Percentiles rank a stretch among this genome's conserved stretches.
phyloP scores from a whole-genome alignment of 73 alveolate species.

The Paramecium sonneborni region DNA sequence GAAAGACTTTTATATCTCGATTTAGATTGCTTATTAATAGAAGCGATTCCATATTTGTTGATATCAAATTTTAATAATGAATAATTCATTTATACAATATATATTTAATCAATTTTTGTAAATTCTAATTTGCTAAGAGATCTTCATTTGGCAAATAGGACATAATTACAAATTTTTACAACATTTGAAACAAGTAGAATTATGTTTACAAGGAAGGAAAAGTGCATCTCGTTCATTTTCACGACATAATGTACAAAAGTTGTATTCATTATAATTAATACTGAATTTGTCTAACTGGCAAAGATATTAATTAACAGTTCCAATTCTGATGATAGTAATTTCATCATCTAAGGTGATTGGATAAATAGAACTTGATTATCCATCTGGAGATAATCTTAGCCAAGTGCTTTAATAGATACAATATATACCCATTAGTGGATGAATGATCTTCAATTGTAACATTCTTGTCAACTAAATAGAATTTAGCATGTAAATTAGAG shows the following conservation, averaged over 20 bases:
- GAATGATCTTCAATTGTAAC: conserved; percentile 44
- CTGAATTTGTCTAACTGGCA: conserved; percentile 42
- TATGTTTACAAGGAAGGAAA: conserved; percentile 85
- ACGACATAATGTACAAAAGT: conserved; percentile 74
- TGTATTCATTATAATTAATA: background rate
- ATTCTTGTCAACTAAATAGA: background rate
- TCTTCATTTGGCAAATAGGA: conserved; percentile 81
- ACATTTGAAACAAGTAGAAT: conserved; percentile 81
- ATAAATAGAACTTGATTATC: background rate
- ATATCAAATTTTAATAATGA: no score
- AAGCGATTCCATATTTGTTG: background rate
- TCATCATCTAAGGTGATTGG: conserved; percentile 23
- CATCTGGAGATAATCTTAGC: conserved; percentile 64
- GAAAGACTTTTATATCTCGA: background rate
- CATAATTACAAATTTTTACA: conserved; percentile 74
- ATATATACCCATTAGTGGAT: conserved; percentile 51
- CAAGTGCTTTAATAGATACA: conserved; percentile 15
- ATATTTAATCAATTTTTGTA: conserved; percentile 66
- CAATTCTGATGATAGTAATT: conserved; percentile 48
- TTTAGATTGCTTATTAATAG: background rate
- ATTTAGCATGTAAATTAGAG: conserved; percentile 45
- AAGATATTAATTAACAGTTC: conserved; percentile 55
- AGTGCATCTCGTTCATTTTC: conserved; percentile 78
- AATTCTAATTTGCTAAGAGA: conserved; percentile 76
- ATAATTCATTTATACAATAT: background rate